Conservation (phyloP, 495 filamentous ascomycete species). For the Haplographium delicatum region DNA sequence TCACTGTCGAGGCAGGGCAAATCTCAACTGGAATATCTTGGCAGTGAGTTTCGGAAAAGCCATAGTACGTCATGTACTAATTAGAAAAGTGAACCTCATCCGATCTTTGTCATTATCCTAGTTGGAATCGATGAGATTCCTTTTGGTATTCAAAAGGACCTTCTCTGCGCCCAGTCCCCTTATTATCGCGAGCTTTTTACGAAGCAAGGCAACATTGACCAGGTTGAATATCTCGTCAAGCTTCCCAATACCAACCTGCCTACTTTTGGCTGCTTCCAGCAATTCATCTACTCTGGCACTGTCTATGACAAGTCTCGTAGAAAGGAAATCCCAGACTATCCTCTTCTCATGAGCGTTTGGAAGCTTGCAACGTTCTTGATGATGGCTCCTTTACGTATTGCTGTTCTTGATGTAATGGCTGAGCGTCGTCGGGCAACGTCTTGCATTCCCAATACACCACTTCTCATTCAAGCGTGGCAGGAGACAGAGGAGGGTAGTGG, state of each 20-base stretch:
- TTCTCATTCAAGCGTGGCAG: slow-evolving; percentile 49
- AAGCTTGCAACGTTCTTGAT: slow-evolving; percentile 44
- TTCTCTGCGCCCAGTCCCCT: slow-evolving; percentile 43
- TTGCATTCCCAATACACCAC: slow-evolving; percentile 44
- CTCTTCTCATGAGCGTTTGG: slow-evolving; percentile 46
- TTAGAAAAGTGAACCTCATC: slow-evolving; percentile 40
- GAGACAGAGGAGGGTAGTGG: slow-evolving; percentile 49
- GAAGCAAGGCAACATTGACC: slow-evolving; percentile 25
- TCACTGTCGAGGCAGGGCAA: slow-evolving; percentile 19
- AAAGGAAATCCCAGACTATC: slow-evolving; percentile 39
- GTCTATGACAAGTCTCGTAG: slow-evolving; percentile 31
- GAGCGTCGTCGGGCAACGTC: slow-evolving; percentile 42
- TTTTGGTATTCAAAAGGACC: slow-evolving; percentile 52
- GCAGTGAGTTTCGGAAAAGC: slow-evolving; percentile 16
- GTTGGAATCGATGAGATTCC: slow-evolving; percentile 43
- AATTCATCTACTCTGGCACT: slow-evolving; percentile 45
- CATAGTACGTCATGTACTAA: background rate
- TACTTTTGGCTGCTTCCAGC: slow-evolving; percentile 46
- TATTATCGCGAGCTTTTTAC: slow-evolving; percentile 39
- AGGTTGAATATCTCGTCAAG: slow-evolving; percentile 41
- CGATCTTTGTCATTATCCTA: slow-evolving; percentile 45
- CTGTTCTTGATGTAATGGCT: slow-evolving; percentile 45
- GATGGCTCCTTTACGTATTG: slow-evolving; percentile 47
- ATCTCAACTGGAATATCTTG: slow-evolving; percentile 18
- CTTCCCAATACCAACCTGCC: slow-evolving; percentile 38